A percentile compares a stretch with the other conserved stretches of the same genome.
phyloP scores from a whole-genome alignment of 1,139 yeast genomes.

The Suhomyces yuchorum region DNA sequence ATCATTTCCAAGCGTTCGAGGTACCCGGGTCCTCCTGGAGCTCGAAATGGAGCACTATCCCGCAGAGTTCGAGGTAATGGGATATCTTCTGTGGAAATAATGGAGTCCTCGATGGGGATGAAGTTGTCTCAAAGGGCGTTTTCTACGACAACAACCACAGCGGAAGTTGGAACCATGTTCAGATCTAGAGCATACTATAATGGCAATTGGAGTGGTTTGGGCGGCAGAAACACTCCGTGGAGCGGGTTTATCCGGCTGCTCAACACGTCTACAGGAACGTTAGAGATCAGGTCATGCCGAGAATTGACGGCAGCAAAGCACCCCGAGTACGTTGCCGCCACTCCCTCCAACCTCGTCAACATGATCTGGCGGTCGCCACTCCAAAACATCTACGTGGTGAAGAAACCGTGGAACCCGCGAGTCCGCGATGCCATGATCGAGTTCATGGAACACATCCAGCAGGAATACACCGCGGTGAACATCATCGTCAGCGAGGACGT shows the following conservation, averaged over 20 bases:
- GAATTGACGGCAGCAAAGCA: slow-evolving; percentile 16
- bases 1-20: not conserved
- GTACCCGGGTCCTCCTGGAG: too few relatives aligned
- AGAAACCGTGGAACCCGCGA: slow-evolving; percentile 75
- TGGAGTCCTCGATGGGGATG: too few relatives aligned
- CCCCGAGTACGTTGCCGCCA: slow-evolving; percentile 47
- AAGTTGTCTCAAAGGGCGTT: too few relatives aligned
- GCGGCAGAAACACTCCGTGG: too few relatives aligned
- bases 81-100: too few relatives aligned
- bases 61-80: too few relatives aligned
- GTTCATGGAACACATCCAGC: slow-evolving; percentile 59
- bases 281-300: slow-evolving; percentile 9
- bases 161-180: too few relatives aligned
- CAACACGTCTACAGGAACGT: slow-evolving; percentile 2
- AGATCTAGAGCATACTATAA: too few relatives aligned
- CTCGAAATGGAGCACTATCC: too few relatives aligned
- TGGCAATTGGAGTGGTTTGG: too few relatives aligned
- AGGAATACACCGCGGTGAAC: slow-evolving; percentile 67
- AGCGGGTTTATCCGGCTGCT: not conserved
- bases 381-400: slow-evolving; percentile 73
- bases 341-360: slow-evolving; percentile 51
- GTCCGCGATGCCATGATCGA: slow-evolving; percentile 69
- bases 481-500: slow-evolving; percentile 77
- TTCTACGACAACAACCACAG: too few relatives aligned
- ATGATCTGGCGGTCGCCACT: slow-evolving; percentile 53